Conservation (phyloP, 306 rosid species). For the Citrullus amarus region DNA sequence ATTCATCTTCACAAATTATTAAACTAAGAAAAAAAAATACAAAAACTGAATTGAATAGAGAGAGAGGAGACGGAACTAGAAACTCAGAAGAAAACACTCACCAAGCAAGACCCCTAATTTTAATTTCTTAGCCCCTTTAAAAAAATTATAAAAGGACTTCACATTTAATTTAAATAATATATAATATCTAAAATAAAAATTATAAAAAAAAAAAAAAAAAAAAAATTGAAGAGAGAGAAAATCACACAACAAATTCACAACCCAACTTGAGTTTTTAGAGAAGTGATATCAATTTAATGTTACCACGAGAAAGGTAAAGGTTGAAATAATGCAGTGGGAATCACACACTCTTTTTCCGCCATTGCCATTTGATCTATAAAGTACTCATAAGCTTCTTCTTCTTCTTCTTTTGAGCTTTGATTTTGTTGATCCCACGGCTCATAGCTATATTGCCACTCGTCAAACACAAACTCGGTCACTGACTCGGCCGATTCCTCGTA, state of each 20-base stretch:
- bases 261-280: background rate
- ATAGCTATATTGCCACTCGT: slow-evolving; percentile 25
- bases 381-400: slow-evolving; percentile 18
- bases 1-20: background rate
- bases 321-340: slow-evolving; percentile 16
- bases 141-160: slow-evolving; percentile 5
- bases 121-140: background rate
- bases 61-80: background rate
- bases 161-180: slow-evolving; percentile 4
- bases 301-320: slow-evolving; percentile 24
- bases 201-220: background rate
- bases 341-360: slow-evolving; percentile 15
- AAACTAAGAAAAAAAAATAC: background rate
- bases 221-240: background rate
- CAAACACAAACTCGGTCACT: slow-evolving; percentile 22
- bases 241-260: slow-evolving; percentile 2
- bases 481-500: slow-evolving; percentile 26
- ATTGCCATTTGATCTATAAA: slow-evolving; percentile 16
- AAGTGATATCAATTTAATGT: slow-evolving; percentile 17
- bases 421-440: slow-evolving; percentile 15
- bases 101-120: background rate
- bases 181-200: too few species aligned
- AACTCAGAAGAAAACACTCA: background rate
- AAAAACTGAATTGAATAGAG: background rate
- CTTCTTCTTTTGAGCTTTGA: slow-evolving; percentile 11